Percentiles rank a stretch among this genome's conserved stretches.
Conservation (phyloP, 768 basidiomycete species). For the Boletus coccyginus region DNA sequence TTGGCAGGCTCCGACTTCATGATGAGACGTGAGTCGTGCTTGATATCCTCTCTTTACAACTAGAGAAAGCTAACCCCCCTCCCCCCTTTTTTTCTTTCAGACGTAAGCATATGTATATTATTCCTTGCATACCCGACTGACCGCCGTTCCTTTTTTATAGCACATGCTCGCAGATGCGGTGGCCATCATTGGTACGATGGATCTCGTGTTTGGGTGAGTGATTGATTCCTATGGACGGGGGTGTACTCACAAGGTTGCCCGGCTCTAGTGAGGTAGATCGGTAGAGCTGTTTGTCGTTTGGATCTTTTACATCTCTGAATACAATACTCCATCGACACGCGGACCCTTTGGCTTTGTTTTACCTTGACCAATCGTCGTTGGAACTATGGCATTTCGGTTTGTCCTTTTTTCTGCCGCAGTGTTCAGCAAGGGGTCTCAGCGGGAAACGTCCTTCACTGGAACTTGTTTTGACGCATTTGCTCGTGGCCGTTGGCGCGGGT, state of each 20-base stretch:
- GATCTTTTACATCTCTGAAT: constrained; percentile 4
- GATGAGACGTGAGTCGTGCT: constrained; percentile 75
- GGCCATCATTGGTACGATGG: constrained; percentile 98
- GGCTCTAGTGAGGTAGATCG: constrained; percentile 31
- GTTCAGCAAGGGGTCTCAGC: too few relatives aligned
- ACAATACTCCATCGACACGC: not conserved
- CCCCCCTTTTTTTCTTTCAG: constrained; percentile 26
- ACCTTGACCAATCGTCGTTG: not conserved
- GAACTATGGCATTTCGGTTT: too few relatives aligned
- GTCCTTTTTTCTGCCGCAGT: too few relatives aligned
- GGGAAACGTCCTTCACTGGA: too few relatives aligned
- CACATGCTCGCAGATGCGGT: constrained; percentile 95
- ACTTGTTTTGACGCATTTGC: too few relatives aligned
- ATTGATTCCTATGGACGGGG: not conserved
- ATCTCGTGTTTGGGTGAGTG: constrained; percentile 92
- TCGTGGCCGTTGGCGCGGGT: too few relatives aligned
- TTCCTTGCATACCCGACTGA: constrained; percentile 5
- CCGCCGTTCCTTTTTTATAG: constrained; percentile 41
- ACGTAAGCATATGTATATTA: constrained; percentile 29
- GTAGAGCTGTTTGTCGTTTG: constrained; percentile 17
- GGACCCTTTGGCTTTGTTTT: not conserved
- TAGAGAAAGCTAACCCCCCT: not conserved
- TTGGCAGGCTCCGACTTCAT: constrained; percentile 96
- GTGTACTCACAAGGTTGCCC: not conserved
- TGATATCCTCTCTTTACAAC: not conserved